Evolutionary conservation across 176 grass and related monocot species (phyloP).

Genomic region (Cenchrus fungigraminus): DNA sequence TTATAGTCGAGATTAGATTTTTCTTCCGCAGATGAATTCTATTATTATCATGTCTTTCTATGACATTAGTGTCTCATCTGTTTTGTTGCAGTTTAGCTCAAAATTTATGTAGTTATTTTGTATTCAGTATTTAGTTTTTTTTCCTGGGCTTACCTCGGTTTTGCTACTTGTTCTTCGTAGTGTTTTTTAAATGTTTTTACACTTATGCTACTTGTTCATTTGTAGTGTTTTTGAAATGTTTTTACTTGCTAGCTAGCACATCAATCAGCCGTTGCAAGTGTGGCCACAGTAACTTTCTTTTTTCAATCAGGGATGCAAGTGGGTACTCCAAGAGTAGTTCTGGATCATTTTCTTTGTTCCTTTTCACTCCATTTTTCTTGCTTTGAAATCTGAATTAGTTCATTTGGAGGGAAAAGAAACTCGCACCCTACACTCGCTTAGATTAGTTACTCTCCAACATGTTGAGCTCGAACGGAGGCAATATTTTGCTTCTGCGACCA

Average conservation of each 20-base stretch:
- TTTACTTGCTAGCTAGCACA: slow-evolving; percentile 14
- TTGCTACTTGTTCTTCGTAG: background rate
- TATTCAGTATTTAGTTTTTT: slow-evolving; percentile 8
- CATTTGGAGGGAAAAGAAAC: background rate
- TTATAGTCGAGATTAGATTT: slow-evolving; percentile 28
- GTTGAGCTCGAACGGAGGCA: background rate
- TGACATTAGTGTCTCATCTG: slow-evolving; percentile 8
- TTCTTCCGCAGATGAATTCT: slow-evolving; percentile 25
- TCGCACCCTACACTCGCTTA: background rate
- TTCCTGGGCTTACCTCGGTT: slow-evolving; percentile 1
- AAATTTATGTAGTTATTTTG: background rate
- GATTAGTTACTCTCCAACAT: background rate
- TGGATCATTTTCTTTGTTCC: background rate
- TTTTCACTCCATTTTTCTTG: background rate
- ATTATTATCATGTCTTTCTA: background rate
- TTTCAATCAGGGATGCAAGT: background rate
- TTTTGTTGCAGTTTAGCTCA: slow-evolving; percentile 26
- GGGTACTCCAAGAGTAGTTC: background rate
- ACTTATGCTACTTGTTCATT: background rate
- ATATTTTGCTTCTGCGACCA: background rate
- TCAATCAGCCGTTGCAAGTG: background rate
- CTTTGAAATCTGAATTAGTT: background rate
- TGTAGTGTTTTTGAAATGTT: background rate
- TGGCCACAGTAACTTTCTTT: background rate
- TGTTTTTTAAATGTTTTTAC: no score